Base-by-base conservation (phyloP, 179 eudicot genomes). In the Spergularia azorica region DNA sequence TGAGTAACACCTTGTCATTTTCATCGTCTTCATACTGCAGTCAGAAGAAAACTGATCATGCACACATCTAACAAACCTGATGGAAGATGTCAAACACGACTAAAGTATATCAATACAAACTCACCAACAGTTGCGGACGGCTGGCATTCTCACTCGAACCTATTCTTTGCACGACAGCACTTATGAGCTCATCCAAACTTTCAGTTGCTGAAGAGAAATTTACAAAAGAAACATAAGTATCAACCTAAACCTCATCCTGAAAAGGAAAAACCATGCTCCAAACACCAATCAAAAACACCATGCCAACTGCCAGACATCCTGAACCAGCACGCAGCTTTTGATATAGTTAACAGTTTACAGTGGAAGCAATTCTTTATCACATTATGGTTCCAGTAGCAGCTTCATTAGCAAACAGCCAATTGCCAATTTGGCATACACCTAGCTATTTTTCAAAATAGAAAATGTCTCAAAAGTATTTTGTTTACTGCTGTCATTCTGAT, bases 21-120 rank as follows among this genome's bases (percentile, higher is more conserved):
- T 95, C 99, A 82, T 95, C 97, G 66, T 93, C 99, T 88, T 91
- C 97, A 77, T 93, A 95, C 99, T 95, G 72, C 65, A 80, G 72
- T 48, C 52, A 48, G 77, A 43, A 18, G 69, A 43, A 81, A 26
- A 38, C 16, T 48, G 18, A 68, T 67, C 13, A 67, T 20, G 3
- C 32, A 72, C 17, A 32, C 77, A 76, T 36, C 38, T 20, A 26
- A 43, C 46, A 46, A 16, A 46, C 3, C 41, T 8, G 6, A 48
- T 52, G 36, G 26, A 65, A 43, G 61, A 57, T 51, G 18, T 20
- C 46, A 78, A 52, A 26, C 2, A 2, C 32, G 67, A 11, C 48
- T 1, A 63, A 3, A 51, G 18, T 26, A 76, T 11, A 26, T 71
- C 12, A 52, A 39, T 18, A 17, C 26, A 36, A 60, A 81, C 94